Evolutionary conservation across 345 rosid genomes (phyloP), one percentile per base, ranked within the genome.

Genomic region (Schrenkiella parvula): DNA sequence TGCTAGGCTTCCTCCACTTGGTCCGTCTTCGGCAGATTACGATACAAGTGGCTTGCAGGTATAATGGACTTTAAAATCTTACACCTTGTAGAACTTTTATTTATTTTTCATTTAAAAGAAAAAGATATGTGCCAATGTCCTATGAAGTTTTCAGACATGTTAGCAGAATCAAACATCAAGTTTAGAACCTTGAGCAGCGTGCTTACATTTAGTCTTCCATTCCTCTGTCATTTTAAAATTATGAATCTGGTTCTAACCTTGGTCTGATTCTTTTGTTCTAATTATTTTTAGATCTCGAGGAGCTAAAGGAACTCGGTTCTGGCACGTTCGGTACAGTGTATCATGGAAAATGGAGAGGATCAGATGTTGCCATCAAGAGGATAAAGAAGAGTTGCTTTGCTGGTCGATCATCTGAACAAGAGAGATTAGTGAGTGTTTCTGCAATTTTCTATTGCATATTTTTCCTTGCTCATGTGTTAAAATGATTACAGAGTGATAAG

Each of bases 271-370:
- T 41, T 51, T 28, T 51, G 15, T 35, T 42, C 43, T 52, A 8
- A 58, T 41, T 68, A 41, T 60, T 62, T 32, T 17, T 68, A 95
- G 99, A 80, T 80, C 89, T 95, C 46, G 98, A 91, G 87, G 99
- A 95, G 83, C 84, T 89, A 65, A 91, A 75, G 77, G 99, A 91
- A 77, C 78, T 95, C 44, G 99, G 98, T 78, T 89, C 99, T 67
- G 99, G 99, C 52, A 88, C 95, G 46, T 95, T 91, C 83, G 99
- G 99, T 60, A 95, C 98, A 38, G 97, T 95, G 46, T 95, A 91
- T 75, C 99, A 95, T 82, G 99, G 99, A 72, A 91, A 95, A 78
- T 95, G 99, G 98, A 92, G 93, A 58, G 99, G 98, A 52, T 87
- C 96, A 17, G 98, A 95, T 85, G 96, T 95, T 79, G 98, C 98